A percentile compares a stretch with the other conserved stretches of the same genome.
Conservation (phyloP, 495 filamentous ascomycete genomes). For the Hyaloscypha finlandica region DNA sequence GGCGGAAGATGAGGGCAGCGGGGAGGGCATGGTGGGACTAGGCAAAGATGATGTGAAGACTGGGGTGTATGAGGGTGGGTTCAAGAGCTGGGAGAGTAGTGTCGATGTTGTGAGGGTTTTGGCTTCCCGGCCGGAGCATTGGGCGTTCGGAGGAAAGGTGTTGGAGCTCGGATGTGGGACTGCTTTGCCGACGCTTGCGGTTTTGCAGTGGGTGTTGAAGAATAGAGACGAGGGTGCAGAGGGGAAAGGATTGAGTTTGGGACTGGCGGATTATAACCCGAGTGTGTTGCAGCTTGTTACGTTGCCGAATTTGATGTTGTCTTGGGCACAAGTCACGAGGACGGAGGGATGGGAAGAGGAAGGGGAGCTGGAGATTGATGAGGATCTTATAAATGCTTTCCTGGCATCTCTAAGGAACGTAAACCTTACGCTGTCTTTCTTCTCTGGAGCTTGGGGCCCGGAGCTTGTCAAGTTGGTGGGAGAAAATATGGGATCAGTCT, state of each 20-base stretch:
- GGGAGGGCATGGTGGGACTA: slow-evolving; percentile 51
- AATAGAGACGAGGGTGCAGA: neutral
- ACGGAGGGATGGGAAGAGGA: slow-evolving; percentile 43
- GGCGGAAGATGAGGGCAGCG: slow-evolving; percentile 68
- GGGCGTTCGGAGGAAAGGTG: slow-evolving; percentile 12
- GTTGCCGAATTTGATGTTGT: slow-evolving; percentile 82
- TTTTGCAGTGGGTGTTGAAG: slow-evolving; percentile 63
- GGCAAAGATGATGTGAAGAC: slow-evolving; percentile 84
- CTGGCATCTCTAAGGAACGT: slow-evolving; percentile 52
- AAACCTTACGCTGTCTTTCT: slow-evolving; percentile 65
- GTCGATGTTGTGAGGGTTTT: slow-evolving; percentile 81
- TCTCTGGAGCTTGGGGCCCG: slow-evolving; percentile 82
- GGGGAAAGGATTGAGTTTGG: slow-evolving; percentile 52
- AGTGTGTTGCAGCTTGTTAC: slow-evolving; percentile 84
- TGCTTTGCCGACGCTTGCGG: slow-evolving; percentile 75
- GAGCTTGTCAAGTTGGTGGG: slow-evolving; percentile 63
- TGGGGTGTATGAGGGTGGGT: slow-evolving; percentile 95
- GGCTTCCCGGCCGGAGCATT: slow-evolving; percentile 46
- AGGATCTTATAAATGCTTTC: slow-evolving; percentile 63
- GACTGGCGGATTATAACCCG: slow-evolving; percentile 87
- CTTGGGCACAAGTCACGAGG: slow-evolving; percentile 59
- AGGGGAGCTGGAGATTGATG: slow-evolving; percentile 74
- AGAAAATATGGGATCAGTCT: slow-evolving; percentile 30
- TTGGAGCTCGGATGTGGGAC: slow-evolving; percentile 85
- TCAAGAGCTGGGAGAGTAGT: slow-evolving; percentile 98